Conservation (phyloP, 148 eudicot species). For the Talinum fruticosum region DNA sequence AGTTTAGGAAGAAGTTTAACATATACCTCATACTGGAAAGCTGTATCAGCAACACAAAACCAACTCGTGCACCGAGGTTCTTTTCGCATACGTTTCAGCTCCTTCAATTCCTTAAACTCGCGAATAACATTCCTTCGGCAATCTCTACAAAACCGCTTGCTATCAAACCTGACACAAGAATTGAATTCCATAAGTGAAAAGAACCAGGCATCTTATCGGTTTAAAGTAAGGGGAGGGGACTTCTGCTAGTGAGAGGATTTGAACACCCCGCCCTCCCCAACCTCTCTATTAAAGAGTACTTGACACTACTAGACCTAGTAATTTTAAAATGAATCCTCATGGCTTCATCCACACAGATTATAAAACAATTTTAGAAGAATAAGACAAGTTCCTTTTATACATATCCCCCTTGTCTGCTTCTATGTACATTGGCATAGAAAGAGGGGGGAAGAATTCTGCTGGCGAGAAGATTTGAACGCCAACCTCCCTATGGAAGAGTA, state of each 20-base stretch:
- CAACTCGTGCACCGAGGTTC: slow-evolving; percentile 86
- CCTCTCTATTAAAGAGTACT: not conserved
- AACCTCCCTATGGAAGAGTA: too few species aligned
- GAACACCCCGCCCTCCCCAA: not conserved
- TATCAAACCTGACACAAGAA: slow-evolving; percentile 71
- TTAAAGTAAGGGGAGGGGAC: not conserved
- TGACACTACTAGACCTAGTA: not conserved
- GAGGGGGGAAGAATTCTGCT: too few species aligned
- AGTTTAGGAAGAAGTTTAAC: not conserved
- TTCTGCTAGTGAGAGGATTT: not conserved
- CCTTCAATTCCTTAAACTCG: slow-evolving; percentile 92
- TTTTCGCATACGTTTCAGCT: slow-evolving; percentile 77
- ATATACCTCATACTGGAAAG: slow-evolving; percentile 88
- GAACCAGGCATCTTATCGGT: not conserved
- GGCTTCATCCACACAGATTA: not conserved
- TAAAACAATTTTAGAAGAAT: not conserved
- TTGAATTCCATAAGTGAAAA: slow-evolving; percentile 9
- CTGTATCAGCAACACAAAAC: slow-evolving; percentile 95
- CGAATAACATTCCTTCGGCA: slow-evolving; percentile 96
- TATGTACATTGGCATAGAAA: not conserved
- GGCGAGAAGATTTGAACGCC: too few species aligned
- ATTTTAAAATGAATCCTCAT: not conserved
- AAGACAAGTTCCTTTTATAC: not conserved
- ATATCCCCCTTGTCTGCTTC: not conserved
- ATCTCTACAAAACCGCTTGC: slow-evolving; percentile 95